Evolutionary conservation across 257 asterid genomes (phyloP), one percentile per base, ranked within the genome.

Genomic region (Henckelia pumila): DNA sequence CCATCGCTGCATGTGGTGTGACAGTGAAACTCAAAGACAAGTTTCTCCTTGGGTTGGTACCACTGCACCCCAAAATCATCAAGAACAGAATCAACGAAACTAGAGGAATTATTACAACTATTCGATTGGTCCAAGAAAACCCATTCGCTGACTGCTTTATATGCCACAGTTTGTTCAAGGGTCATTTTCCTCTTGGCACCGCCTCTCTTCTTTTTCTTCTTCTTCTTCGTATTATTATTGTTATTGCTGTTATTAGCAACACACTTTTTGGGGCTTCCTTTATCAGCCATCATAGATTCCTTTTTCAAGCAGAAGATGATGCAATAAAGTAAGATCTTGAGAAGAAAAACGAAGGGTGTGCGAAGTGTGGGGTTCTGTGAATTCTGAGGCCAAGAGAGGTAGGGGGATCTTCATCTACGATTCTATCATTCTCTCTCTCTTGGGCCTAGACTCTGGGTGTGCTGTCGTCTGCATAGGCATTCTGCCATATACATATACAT

Each of bases 1-100:
- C 99, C 99, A 82, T 94, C 99, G 74, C 99, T 94, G 73, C 84
- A 86, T 71, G 82, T 81, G 1, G 97, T 82, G 81, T 94, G 99
- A 37, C 76, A 88, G 70, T 94, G 99, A 56, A 94, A 81, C 66
- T 94, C 97, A 70, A 94, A 91, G 6, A 85, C 82, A 69, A 91
- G 80, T 72, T 85, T 94, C 70, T 86, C 99, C 78, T 91, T 94
- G 0, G 88, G 91, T 29, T 80, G 85, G 62, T 77, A 82, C 84
- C 88, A 79, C 3, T 82, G 86, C 60, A 91, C 88, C 65, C 82
- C 91, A 76, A 93, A 90, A 84, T 85, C 99, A 79, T 81, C 91
- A 16, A 80, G 62, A 69, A 75, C 71, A 5, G 74, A 53, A 72
- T 72, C 87, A 20, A 66, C 67, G 23, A 67, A 63, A 78, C 24